These are phyloP conservation scores for Roridomyces roridus DNA, from an alignment of 768 basidiomycete genomes.

Conservation along the genomic window DNA sequence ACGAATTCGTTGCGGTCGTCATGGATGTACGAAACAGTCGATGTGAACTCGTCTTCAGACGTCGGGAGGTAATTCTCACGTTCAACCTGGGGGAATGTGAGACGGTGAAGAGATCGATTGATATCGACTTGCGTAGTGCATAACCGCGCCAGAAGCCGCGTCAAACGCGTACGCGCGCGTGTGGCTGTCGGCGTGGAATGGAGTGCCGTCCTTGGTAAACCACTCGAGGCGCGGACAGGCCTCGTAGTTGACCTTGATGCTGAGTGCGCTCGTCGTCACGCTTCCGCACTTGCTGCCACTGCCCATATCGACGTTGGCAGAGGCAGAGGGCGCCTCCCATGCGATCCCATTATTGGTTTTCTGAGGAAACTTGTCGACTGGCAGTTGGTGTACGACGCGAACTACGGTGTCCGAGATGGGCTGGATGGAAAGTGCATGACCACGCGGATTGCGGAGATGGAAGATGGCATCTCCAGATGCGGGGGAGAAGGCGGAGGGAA, in stretches of 20 bases:
- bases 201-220: constrained; percentile 20
- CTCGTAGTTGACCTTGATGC: constrained; percentile 16
- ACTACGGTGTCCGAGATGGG: constrained; percentile 23
- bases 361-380: constrained; percentile 20
- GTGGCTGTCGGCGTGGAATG: constrained; percentile 19
- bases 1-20: constrained; percentile 23
- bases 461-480: constrained; percentile 1
- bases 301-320: constrained; percentile 1
- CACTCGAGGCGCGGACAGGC: constrained; percentile 22
- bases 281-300: constrained; percentile 5
- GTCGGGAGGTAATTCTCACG: constrained; percentile 21
- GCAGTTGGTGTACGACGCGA: constrained; percentile 23
- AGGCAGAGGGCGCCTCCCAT: constrained; percentile 8
- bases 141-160: constrained; percentile 20
- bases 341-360: constrained; percentile 17
- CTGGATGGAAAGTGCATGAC: constrained; percentile 18
- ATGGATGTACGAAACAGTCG: constrained; percentile 16
- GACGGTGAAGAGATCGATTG: too few relatives aligned
- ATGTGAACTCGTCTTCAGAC: constrained; percentile 23
- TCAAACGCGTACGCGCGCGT: constrained; percentile 26
- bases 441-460: constrained; percentile 17
- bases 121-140: constrained; percentile 18
- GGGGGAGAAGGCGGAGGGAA: constrained; percentile 13
- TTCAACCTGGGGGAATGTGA: constrained; percentile 6
- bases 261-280: constrained; percentile 13